Conservation (phyloP, 495 filamentous ascomycete genomes). For the Neurospora intermedia region DNA sequence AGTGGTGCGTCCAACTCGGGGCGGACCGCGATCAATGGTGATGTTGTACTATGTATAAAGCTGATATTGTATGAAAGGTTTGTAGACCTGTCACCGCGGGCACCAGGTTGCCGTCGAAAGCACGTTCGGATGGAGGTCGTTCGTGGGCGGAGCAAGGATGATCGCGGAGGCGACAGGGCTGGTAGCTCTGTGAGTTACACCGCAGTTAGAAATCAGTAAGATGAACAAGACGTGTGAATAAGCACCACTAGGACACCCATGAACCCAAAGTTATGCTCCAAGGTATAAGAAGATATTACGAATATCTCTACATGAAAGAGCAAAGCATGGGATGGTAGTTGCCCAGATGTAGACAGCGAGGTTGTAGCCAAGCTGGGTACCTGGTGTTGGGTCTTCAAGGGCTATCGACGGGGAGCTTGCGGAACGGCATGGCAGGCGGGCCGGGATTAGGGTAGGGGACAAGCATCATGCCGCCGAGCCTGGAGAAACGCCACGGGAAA, state of each 20-base stretch:
- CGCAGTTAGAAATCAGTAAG: slow-evolving; percentile 12
- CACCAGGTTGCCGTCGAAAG: not conserved
- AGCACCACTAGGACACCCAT: not conserved
- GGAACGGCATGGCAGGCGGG: not conserved
- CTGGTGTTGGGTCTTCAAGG: not conserved
- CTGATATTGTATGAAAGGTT: no score
- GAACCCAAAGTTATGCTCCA: not conserved
- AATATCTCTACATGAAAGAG: not conserved
- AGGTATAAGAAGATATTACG: not conserved
- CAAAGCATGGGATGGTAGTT: not conserved
- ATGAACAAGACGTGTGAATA: not conserved
- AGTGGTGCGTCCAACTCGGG: not conserved
- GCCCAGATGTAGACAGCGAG: not conserved
- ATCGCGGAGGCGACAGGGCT: slow-evolving; percentile 2
- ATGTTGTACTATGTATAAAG: not conserved
- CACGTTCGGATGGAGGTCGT: slow-evolving; percentile 6
- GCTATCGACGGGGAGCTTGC: not conserved
- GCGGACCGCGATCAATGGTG: not conserved
- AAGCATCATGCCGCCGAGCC: not conserved
- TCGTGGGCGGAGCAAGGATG: slow-evolving; percentile 8
- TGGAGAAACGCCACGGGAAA: not conserved
- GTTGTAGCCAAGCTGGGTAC: not conserved
- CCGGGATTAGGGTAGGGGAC: not conserved
- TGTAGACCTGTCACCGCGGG: not conserved
- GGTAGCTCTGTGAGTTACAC: slow-evolving; percentile 9